These are phyloP conservation scores for Crithidia acanthocephali DNA, from an alignment of 208 protist genomes.

Conservation along the genomic window DNA sequence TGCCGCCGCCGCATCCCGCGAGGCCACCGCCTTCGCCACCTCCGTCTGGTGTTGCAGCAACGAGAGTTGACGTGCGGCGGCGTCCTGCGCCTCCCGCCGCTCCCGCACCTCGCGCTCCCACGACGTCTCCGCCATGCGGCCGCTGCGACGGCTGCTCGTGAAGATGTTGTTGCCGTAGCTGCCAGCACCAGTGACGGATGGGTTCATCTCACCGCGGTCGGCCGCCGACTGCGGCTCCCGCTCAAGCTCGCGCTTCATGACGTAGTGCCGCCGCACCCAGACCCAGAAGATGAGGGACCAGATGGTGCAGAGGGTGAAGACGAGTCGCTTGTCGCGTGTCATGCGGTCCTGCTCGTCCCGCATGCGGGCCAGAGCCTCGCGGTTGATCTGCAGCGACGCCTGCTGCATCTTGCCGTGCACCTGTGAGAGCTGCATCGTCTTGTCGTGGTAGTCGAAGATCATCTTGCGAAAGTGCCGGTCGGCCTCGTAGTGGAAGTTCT, in stretches of 20 bases:
- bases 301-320: constrained; percentile 59
- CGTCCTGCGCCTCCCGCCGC: constrained; percentile 39
- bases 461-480: constrained; percentile 83
- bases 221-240: constrained; percentile 16
- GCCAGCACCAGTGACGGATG: constrained; percentile 58
- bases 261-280: constrained; percentile 88
- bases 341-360: constrained; percentile 88
- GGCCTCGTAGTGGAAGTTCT: constrained; percentile 86
- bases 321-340: constrained; percentile 75
- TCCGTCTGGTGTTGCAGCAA: constrained; percentile 26
- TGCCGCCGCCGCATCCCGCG: not conserved
- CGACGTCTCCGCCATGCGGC: constrained; percentile 57
- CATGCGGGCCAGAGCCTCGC: constrained; percentile 78
- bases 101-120: constrained; percentile 85
- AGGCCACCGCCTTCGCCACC: constrained; percentile 30
- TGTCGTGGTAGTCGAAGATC: constrained; percentile 92
- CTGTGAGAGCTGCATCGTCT: constrained; percentile 86
- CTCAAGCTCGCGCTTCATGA: constrained; percentile 56
- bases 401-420: constrained; percentile 89
- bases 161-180: constrained; percentile 75
- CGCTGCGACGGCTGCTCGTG: constrained; percentile 66
- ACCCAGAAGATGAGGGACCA: constrained; percentile 80
- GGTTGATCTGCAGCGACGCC: constrained; percentile 74
- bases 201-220: constrained; percentile 18
- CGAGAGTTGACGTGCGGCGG: constrained; percentile 8